These are phyloP conservation scores for Phialophora chinensis DNA, from an alignment of 2,329 filamentous ascomycete species.

Conservation along the genomic window DNA sequence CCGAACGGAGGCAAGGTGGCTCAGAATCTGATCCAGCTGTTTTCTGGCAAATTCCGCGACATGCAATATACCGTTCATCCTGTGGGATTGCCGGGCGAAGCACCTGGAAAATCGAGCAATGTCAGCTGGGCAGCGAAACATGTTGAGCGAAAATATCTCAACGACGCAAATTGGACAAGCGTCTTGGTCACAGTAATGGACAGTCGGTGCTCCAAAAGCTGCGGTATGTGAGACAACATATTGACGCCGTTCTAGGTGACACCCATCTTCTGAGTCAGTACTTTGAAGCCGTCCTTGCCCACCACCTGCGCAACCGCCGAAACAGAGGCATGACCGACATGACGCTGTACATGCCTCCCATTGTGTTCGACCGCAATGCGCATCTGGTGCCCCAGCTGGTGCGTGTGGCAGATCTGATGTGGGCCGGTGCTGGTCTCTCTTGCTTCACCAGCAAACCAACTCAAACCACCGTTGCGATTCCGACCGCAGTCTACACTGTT, in stretches of 20 bases:
- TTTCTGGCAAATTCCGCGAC: slow-evolving; percentile 68
- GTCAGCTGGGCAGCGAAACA: slow-evolving; percentile 72
- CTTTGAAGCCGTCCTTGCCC: slow-evolving; percentile 67
- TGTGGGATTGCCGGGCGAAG: slow-evolving; percentile 68
- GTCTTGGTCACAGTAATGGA: slow-evolving; percentile 75
- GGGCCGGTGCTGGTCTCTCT: slow-evolving; percentile 74
- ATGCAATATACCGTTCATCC: slow-evolving; percentile 74
- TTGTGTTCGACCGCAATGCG: slow-evolving; percentile 76
- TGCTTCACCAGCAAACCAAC: slow-evolving; percentile 61
- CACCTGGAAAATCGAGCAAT: slow-evolving; percentile 77
- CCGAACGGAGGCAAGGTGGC: slow-evolving; percentile 67
- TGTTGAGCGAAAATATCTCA: slow-evolving; percentile 66
- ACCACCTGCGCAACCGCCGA: slow-evolving; percentile 66
- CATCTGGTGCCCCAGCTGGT: slow-evolving; percentile 71
- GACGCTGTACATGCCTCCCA: slow-evolving; percentile 71
- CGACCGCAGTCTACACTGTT: slow-evolving; percentile 75
- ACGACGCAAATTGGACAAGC: slow-evolving; percentile 59
- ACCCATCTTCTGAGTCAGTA: slow-evolving; percentile 73
- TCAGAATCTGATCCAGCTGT: slow-evolving; percentile 65
- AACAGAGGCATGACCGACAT: slow-evolving; percentile 57
- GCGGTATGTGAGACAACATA: background rate
- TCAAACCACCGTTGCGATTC: slow-evolving; percentile 69
- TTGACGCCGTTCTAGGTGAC: slow-evolving; percentile 59
- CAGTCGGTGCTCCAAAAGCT: slow-evolving; percentile 57
- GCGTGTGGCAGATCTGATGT: slow-evolving; percentile 73